Conservation (phyloP, 495 filamentous ascomycete genomes). For the Arthonia radiata region DNA sequence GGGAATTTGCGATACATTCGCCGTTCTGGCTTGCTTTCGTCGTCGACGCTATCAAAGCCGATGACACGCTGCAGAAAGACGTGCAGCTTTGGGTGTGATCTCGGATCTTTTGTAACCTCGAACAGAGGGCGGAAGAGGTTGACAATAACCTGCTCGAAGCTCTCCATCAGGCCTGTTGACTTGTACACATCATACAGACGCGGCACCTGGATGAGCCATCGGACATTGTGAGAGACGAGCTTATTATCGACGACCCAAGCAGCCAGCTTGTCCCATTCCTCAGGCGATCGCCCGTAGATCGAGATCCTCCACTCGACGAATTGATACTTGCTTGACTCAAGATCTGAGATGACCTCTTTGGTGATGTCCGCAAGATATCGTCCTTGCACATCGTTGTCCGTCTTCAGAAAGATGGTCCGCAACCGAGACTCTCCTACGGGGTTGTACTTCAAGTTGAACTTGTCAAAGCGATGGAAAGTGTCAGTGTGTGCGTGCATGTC, state of each 20-base stretch:
- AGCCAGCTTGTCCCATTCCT: constrained; percentile 95
- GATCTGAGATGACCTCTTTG: constrained; percentile 89
- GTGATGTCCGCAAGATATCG: constrained; percentile 93
- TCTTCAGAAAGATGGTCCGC: constrained; percentile 91
- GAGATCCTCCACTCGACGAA: constrained; percentile 99
- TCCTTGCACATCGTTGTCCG: constrained; percentile 90
- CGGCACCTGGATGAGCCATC: constrained; percentile 90
- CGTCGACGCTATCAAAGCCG: constrained; percentile 92
- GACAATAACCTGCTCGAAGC: constrained; percentile 70
- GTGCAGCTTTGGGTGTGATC: constrained; percentile 75
- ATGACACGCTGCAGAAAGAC: constrained; percentile 86
- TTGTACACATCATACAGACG: constrained; percentile 93
- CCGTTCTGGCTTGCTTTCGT: constrained; percentile 89
- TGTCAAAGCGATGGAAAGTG: constrained; percentile 96
- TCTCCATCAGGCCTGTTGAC: constrained; percentile 56
- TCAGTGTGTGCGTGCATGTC: constrained; percentile 99
- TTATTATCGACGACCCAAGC: constrained; percentile 99
- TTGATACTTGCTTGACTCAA: constrained; percentile 97
- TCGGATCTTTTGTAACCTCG: constrained; percentile 74
- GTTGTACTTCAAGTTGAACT: constrained; percentile 98
- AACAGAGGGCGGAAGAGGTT: constrained; percentile 90
- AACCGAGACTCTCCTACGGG: constrained; percentile 87
- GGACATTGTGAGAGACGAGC: constrained; percentile 86
- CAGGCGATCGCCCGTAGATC: constrained; percentile 71
- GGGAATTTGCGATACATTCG: constrained; percentile 85